Evolutionary conservation across 2,329 filamentous ascomycete genomes (phyloP).

Genomic region (Sordariomycetes sp.): DNA sequence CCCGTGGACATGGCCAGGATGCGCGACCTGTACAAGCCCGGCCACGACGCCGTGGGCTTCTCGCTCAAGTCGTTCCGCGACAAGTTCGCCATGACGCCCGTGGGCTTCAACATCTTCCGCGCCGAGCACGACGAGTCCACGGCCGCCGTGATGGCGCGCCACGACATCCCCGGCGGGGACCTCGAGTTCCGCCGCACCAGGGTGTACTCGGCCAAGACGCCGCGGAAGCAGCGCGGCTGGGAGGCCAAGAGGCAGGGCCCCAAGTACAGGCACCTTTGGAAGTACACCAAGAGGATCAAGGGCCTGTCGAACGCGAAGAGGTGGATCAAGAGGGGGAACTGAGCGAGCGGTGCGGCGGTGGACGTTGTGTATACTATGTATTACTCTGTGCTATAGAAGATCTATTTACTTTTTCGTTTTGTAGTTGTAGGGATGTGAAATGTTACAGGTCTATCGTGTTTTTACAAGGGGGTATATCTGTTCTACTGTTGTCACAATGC

Average conservation of each 20-base stretch:
- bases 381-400: constrained; percentile 5
- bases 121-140: constrained; percentile 83
- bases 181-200: constrained; percentile 77
- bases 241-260: constrained; percentile 54
- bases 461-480: not conserved
- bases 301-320: constrained; percentile 29
- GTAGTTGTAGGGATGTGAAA: not conserved
- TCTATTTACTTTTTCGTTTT: not conserved
- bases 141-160: constrained; percentile 73
- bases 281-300: constrained; percentile 51
- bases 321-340: constrained; percentile 27
- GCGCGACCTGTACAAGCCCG: constrained; percentile 33
- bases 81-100: constrained; percentile 56
- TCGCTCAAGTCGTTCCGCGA: constrained; percentile 64
- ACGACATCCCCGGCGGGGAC: constrained; percentile 64
- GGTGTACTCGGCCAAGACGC: constrained; percentile 55
- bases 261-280: constrained; percentile 56
- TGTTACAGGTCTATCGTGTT: not conserved
- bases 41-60: constrained; percentile 44
- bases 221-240: constrained; percentile 52
- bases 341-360: not conserved
- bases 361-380: constrained; percentile 2
- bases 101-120: constrained; percentile 83
- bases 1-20: constrained; percentile 47
- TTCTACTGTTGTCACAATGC: constrained; percentile 49